Evolutionary conservation across 2,329 filamentous ascomycete genomes (phyloP), one percentile per base, ranked within the genome.

Genomic region (Pseudogymnoascus sp.): DNA sequence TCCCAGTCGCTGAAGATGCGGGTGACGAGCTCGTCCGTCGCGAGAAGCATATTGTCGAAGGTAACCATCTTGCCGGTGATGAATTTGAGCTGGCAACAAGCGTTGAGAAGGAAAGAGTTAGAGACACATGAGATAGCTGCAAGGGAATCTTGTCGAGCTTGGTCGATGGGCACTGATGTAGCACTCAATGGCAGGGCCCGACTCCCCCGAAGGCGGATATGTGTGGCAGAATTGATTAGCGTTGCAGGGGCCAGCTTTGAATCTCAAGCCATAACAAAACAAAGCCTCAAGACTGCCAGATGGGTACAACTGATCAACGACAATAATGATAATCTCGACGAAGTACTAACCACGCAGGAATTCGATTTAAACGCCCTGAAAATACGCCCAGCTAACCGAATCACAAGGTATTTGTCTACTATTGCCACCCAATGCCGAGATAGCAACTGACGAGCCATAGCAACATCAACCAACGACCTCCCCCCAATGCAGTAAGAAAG

Each of bases 1-100:
- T 94, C 91, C 92, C 92, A 97, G 74, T 90, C 87, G 37, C 85
- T 81, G 61, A 95, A 77, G 60, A 93, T 75, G 64, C 82, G 79
- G 59, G 86, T 84, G 66, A 95, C 77, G 70, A 84, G 78, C 68
- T 84, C 79, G 76, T 97, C 92, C 68, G 95, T 39, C 24, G 57
- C 57, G 24, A 58, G 57, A 11, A 58, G 33, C 33, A 54, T 54
- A 54, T 54, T 54, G 15, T 54, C 44, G n/a, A 54, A 54, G 8
- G 44, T 54, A 15, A 54, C 44, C 44, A 54, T 54, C n/a, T 54
- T 54, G 44, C 44, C 44, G 44, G 44, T 17, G 9, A 54, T 17
- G 26, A 54, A 26, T 54, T 17, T 54, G 44, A 54, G 26, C 26
- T 54, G 44, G 44, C 44, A 54, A 31, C 44, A 54, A 54, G 31